A percentile compares a stretch with the other conserved stretches of the same genome.
Conservation (phyloP, 2,329 filamentous ascomycete species). For the Blumeria graminis region DNA sequence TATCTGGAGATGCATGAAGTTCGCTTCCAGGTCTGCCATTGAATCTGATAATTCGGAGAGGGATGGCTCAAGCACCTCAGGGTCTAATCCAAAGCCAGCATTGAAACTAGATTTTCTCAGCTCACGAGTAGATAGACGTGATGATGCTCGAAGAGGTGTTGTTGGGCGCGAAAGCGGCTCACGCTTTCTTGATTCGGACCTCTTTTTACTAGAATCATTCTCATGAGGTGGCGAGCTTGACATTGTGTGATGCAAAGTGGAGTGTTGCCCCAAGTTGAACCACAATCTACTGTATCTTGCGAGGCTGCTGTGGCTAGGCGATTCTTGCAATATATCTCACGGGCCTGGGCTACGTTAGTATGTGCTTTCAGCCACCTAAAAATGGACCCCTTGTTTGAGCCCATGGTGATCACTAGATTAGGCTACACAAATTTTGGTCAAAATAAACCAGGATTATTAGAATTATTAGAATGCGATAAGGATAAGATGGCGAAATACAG, state of each 20-base stretch:
- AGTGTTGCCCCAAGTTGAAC: no score
- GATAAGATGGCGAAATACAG: no score
- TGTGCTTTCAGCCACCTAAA: no score
- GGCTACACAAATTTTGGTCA: no score
- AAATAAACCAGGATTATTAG: no score
- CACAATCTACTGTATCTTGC: no score
- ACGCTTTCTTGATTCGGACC: slow-evolving; percentile 9
- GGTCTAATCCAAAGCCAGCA: slow-evolving; percentile 34
- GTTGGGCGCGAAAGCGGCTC: slow-evolving; percentile 35
- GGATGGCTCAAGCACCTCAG: slow-evolving; percentile 65
- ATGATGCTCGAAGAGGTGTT: slow-evolving; percentile 75
- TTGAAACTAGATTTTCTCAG: slow-evolving; percentile 32
- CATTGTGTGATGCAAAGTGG: slow-evolving; percentile 2
- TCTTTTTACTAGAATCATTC: slow-evolving; percentile 9
- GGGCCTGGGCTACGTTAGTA: no score
- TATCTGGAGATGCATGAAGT: slow-evolving; percentile 89
- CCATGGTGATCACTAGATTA: no score
- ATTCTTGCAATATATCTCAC: no score
- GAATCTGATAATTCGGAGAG: slow-evolving; percentile 87
- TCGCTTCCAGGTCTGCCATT: slow-evolving; percentile 87
- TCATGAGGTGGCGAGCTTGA: slow-evolving; percentile 12
- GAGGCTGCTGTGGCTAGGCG: no score
- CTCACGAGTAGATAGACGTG: slow-evolving; percentile 62
- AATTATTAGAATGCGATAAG: no score
- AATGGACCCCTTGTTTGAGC: no score